Base-by-base conservation (phyloP, 768 basidiomycete genomes). In the Trametes punicea region DNA sequence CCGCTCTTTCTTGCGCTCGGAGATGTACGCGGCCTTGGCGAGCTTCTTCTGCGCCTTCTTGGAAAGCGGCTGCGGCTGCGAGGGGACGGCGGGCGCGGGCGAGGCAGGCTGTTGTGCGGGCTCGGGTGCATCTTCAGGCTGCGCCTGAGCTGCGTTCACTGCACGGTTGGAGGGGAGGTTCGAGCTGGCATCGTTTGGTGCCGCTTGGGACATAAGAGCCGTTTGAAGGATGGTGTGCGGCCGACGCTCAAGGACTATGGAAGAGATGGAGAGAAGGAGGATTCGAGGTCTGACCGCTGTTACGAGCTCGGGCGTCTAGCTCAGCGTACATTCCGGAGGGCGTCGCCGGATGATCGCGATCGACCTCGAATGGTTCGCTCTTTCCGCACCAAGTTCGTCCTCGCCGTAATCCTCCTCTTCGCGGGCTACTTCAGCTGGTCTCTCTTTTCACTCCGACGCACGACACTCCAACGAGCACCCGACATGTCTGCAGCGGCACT, bases 11-110 rank as follows among this genome's bases (percentile, higher is more conserved):
- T 92, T 95, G 39, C 72, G 65, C 21, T 82, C 84, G 10, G 80
- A 82, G 58, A 80, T 70, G n/a, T 79, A 78, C 45, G 85, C 83
- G 15, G 83, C 83, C 69, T 80, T 89, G n/a, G 82, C 83, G 2
- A 83, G 81, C 66, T 80, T 87, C 69, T 93, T 93, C 64, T 82
- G 78, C 2, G 89, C 87, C 27, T 81, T 90, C 70, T 93, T 93
- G 29, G 90, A 91, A 55, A 86, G 78, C 30, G 76, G 66, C 47
- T 60, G 57, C 20, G 39, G 18, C 13, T 54, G 42, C 1, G 45
- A 1, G 23, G 29, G 34, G 39, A 39, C 27, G 46, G 13, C 38
- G 6, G 44, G 4, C 11, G 40, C 11, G 4, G 21, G 34, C 13
- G 48, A 8, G 13, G 20, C 40, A 10, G 20, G 11, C 87, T 89